Percentiles rank a stretch among this genome's conserved stretches.
phyloP scores from a whole-genome alignment of 129 eudicot species.

The Glebionis coronaria region DNA sequence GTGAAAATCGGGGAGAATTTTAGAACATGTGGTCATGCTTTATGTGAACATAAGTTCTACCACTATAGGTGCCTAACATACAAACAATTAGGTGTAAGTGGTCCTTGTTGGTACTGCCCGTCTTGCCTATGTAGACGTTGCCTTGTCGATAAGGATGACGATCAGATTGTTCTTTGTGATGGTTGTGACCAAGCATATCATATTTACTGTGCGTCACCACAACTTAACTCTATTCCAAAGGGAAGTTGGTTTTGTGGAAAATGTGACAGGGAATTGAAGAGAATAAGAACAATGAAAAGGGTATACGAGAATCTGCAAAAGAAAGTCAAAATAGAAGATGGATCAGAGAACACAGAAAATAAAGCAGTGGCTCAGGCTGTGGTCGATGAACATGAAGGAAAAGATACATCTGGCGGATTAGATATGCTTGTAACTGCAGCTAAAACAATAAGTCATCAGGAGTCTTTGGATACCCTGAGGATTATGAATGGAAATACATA shows the following conservation, averaged over 20 bases:
- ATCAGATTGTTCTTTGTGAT: slow-evolving; percentile 79
- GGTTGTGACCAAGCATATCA: slow-evolving; percentile 92
- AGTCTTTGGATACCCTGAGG: slow-evolving; percentile 28
- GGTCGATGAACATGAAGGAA: slow-evolving; percentile 14
- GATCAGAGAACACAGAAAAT: not conserved
- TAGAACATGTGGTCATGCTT: slow-evolving; percentile 56
- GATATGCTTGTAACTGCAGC: slow-evolving; percentile 82
- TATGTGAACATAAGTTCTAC: slow-evolving; percentile 61
- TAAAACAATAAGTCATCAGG: slow-evolving; percentile 44
- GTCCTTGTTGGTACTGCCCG: slow-evolving; percentile 88
- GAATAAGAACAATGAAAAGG: slow-evolving; percentile 42
- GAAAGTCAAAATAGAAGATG: slow-evolving; percentile 32
- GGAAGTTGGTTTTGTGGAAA: slow-evolving; percentile 82
- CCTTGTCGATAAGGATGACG: slow-evolving; percentile 70
- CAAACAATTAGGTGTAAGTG: slow-evolving; percentile 47
- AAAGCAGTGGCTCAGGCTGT: slow-evolving; percentile 17
- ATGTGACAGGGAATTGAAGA: slow-evolving; percentile 53
- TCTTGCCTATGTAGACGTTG: slow-evolving; percentile 83
- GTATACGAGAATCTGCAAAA: slow-evolving; percentile 34
- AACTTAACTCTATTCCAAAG: slow-evolving; percentile 44
- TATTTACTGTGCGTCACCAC: slow-evolving; percentile 68
- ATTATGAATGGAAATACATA: slow-evolving; percentile 10
- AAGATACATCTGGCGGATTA: slow-evolving; percentile 60
- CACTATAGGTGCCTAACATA: slow-evolving; percentile 61
- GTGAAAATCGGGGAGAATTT: slow-evolving; percentile 38